phyloP scores from a whole-genome alignment of 345 rosid species.

The Tarenaya hassleriana region DNA sequence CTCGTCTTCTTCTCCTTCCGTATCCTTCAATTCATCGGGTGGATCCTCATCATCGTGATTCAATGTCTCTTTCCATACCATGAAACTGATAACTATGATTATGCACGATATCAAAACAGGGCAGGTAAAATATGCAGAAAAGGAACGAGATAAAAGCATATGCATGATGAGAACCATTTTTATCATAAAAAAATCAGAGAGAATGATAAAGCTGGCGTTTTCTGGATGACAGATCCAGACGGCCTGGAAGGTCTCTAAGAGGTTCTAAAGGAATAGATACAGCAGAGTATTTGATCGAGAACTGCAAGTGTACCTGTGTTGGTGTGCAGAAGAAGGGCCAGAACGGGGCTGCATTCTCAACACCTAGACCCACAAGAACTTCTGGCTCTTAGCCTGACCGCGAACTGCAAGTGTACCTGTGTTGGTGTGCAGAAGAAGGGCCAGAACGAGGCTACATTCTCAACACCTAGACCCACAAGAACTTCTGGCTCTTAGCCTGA shows the following conservation, averaged over 20 bases:
- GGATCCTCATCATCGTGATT: no score
- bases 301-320: slow-evolving; percentile 74
- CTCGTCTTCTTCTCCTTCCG: background rate
- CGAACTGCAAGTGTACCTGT: no score
- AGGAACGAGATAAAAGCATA: background rate
- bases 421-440: no score
- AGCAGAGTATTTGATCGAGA: slow-evolving; percentile 76
- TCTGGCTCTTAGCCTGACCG: slow-evolving; percentile 76
- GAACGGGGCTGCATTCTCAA: slow-evolving; percentile 85
- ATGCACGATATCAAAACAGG: no score
- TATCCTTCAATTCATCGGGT: background rate
- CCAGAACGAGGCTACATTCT: no score
- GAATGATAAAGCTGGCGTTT: slow-evolving; percentile 5
- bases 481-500: no score
- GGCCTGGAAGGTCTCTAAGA: slow-evolving; percentile 39
- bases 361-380: slow-evolving; percentile 73
- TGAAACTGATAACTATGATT: no score
- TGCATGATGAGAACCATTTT: background rate
- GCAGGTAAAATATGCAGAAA: no score
- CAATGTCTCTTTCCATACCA: no score
- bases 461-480: no score
- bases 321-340: slow-evolving; percentile 82
- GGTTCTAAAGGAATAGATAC: slow-evolving; percentile 54
- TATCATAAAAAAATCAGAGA: background rate
- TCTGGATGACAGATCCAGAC: slow-evolving; percentile 32